Evolutionary conservation across 73 alveolate genomes (phyloP).

Genomic region (Tetrahymena thermophila): DNA sequence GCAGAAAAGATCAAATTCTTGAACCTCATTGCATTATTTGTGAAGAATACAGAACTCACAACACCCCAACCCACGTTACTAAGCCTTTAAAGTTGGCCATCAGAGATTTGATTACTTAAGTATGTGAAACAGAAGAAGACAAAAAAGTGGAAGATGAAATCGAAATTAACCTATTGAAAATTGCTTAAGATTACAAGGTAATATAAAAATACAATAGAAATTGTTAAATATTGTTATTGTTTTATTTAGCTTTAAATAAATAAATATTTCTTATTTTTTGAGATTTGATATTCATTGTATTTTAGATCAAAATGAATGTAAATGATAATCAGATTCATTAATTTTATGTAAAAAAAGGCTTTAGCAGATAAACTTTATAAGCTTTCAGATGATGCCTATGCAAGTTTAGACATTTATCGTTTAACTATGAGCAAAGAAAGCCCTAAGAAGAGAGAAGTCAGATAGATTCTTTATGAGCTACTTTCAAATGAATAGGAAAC

Average conservation of each 20-base stretch:
- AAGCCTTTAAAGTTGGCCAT: neutral
- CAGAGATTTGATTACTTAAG: neutral
- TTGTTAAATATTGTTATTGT: neutral
- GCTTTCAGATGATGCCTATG: neutral
- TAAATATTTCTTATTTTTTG: no score
- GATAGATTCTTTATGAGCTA: neutral
- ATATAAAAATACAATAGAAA: neutral
- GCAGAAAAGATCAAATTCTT: neutral
- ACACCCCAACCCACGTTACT: neutral
- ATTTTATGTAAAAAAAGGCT: neutral
- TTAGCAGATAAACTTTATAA: neutral
- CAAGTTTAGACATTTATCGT: neutral
- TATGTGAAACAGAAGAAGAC: neutral
- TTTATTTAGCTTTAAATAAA: no score
- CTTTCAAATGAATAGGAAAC: neutral
- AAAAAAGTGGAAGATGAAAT: neutral
- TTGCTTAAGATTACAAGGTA: neutral
- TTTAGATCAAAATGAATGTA: no score
- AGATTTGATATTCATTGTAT: no score
- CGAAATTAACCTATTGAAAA: neutral
- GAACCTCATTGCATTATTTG: neutral
- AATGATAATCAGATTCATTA: no score
- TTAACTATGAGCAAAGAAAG: neutral
- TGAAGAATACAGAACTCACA: neutral
- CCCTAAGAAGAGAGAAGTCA: neutral